Percentiles rank a stretch among this genome's conserved stretches.
These are phyloP conservation scores for Cladosporium sp. DNA, from an alignment of 2,329 filamentous ascomycete species.

Conservation along the genomic window DNA sequence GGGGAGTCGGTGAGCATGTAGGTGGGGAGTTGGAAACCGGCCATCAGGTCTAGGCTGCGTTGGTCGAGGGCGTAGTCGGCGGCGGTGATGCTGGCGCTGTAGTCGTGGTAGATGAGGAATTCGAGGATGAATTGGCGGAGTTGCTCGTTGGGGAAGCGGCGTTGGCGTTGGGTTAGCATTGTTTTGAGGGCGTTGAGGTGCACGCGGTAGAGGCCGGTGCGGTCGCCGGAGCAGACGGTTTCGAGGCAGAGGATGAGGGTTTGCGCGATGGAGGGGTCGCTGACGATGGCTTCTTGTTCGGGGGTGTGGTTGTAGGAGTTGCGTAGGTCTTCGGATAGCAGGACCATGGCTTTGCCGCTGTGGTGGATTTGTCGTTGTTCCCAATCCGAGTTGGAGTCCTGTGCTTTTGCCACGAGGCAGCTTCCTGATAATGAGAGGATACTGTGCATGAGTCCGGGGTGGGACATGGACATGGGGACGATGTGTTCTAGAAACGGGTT, in stretches of 20 bases:
- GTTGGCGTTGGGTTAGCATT: slow-evolving; percentile 57
- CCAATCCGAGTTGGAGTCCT: slow-evolving; percentile 41
- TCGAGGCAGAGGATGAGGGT: slow-evolving; percentile 57
- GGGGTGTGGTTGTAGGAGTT: slow-evolving; percentile 5
- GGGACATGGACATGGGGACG: slow-evolving; percentile 72
- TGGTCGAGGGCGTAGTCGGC: slow-evolving; percentile 36
- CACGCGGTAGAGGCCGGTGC: slow-evolving; percentile 66
- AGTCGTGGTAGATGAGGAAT: slow-evolving; percentile 80
- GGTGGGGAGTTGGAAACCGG: slow-evolving; percentile 50
- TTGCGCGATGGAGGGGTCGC: slow-evolving; percentile 55
- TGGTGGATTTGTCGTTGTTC: slow-evolving; percentile 53
- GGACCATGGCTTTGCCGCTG: slow-evolving; percentile 39
- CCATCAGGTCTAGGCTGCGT: slow-evolving; percentile 48
- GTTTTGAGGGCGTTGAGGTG: slow-evolving; percentile 73
- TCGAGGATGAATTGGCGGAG: slow-evolving; percentile 68
- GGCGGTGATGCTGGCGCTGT: slow-evolving; percentile 54
- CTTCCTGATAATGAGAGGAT: slow-evolving; percentile 78
- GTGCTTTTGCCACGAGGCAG: slow-evolving; percentile 55
- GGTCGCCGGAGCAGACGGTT: slow-evolving; percentile 56
- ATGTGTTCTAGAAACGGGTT: slow-evolving; percentile 85
- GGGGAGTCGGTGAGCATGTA: slow-evolving; percentile 33
- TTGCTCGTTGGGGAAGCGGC: slow-evolving; percentile 47
- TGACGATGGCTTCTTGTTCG: slow-evolving; percentile 13
- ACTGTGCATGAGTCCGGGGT: slow-evolving; percentile 84
- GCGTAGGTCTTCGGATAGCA: slow-evolving; percentile 21